Evolutionary conservation across 1,139 yeast species (phyloP), one percentile per base, ranked within the genome.

Genomic region (Scheffersomyces segobiensis): DNA sequence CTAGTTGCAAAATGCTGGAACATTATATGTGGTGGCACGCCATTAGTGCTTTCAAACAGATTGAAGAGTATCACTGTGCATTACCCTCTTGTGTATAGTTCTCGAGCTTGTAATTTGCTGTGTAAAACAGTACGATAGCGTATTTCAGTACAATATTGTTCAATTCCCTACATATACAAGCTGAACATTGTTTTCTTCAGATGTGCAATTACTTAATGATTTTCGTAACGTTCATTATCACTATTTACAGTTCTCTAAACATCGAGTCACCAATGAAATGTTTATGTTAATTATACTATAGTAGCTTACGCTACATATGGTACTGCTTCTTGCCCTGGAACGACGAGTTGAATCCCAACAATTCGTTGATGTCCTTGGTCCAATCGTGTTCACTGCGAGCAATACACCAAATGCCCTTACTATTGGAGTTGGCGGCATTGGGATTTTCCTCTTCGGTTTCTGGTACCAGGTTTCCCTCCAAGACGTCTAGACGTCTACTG

Each of bases 351-450:
- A 93, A 93, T 2, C 98, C 98, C 50, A 93, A 75, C 61, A 93
- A 79, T 63, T 91, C 93, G 68, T 93, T 93, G 59, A 93, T 87
- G 55, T 96, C 97, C 60, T 84, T 84, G 1, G 93, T 91, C 98
- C 98, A 93, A 70, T 93, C 98, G 62, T 89, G 88, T 61, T 88
- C 92, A 14, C 88, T 81, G 58, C 87, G 82, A 0, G 97, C 91
- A 4, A 93, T 88, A 74, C 98, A 93, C 88, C 96, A 92, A n/a
- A 93, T 86, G 0, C 97, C 97, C 46, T 85, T 78, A 24, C 17
- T 50, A 49, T 12, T 50, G 49, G 50, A 20, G 3, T 48, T 22
- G 32, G 50, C 52, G 55, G 60, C 57, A 53, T 62, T 42, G 60
- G 56, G 26, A 50, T 59, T 56, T 53, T 55, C 46, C 54, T 26